Percentiles rank a stretch among this genome's conserved stretches.
These are phyloP conservation scores for Kockiozyma suomiensis DNA, from an alignment of 805 yeast genomes.

Conservation along the genomic window DNA sequence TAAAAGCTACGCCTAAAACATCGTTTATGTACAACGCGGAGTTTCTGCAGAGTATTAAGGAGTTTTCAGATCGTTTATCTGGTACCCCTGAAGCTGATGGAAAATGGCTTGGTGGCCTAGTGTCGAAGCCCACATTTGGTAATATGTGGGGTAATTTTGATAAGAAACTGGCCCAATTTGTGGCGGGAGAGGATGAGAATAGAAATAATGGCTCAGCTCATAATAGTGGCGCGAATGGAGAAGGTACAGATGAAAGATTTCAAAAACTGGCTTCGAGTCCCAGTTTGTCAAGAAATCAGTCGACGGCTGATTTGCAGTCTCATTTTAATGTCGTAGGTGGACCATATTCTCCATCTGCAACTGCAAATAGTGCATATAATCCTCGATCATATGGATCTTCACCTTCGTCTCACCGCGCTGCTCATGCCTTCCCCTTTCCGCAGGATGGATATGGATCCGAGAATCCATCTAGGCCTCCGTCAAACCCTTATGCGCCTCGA, in stretches of 20 bases:
- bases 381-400: slow-evolving; percentile 17
- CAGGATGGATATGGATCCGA: neutral
- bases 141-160: slow-evolving; percentile 88
- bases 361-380: slow-evolving; percentile 2
- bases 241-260: slow-evolving; percentile 37
- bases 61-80: slow-evolving; percentile 44
- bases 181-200: slow-evolving; percentile 76
- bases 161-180: slow-evolving; percentile 73
- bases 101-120: slow-evolving; percentile 71
- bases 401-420: slow-evolving; percentile 10
- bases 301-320: slow-evolving; percentile 19
- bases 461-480: neutral
- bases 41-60: slow-evolving; percentile 43
- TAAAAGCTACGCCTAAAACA: slow-evolving; percentile 48
- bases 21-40: slow-evolving; percentile 36
- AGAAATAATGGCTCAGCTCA: slow-evolving; percentile 5
- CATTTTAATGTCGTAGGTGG: neutral
- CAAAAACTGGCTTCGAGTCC: slow-evolving; percentile 39
- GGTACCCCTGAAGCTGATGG: slow-evolving; percentile 46
- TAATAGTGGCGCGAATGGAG: slow-evolving; percentile 22
- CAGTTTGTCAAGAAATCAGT: slow-evolving; percentile 24
- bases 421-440: neutral
- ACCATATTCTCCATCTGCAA: slow-evolving; percentile 1
- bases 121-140: slow-evolving; percentile 59
- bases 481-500: slow-evolving; percentile 18